phyloP scores from a whole-genome alignment of 768 basidiomycete species.

The Naganishia antarctica region DNA sequence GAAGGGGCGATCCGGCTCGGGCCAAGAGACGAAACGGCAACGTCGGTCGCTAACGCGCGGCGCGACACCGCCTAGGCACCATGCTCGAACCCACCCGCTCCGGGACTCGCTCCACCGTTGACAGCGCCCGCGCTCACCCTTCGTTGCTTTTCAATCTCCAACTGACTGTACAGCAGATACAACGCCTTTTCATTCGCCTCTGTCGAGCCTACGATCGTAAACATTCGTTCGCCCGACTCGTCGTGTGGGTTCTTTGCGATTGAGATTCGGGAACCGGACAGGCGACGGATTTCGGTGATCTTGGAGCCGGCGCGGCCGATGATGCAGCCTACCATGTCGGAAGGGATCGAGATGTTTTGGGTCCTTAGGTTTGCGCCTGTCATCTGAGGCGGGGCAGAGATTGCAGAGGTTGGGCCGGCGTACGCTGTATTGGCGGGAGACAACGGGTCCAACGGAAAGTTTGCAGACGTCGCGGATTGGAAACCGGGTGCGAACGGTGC shows the following conservation, averaged over 20 bases:
- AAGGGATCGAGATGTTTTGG: constrained; percentile 98
- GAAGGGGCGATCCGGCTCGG: not conserved
- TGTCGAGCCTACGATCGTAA: constrained; percentile 90
- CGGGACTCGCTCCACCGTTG: not conserved
- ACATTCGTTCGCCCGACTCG: constrained; percentile 98
- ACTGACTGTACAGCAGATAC: constrained; percentile 92
- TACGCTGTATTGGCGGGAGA: constrained; percentile 43
- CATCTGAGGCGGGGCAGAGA: constrained; percentile 15
- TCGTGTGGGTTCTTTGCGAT: constrained; percentile 99
- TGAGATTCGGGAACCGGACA: constrained; percentile 95
- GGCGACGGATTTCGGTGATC: constrained; percentile 97
- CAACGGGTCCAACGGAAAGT: constrained; percentile 43
- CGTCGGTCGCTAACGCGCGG: too few species aligned
- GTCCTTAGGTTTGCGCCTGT: constrained; percentile 75
- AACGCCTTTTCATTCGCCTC: constrained; percentile 97
- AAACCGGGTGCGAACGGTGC: constrained; percentile 8
- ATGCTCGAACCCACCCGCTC: constrained; percentile 11
- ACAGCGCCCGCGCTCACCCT: constrained; percentile 17
- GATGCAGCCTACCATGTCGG: constrained; percentile 84
- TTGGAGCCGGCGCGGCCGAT: constrained; percentile 88
- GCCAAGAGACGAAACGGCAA: too few species aligned
- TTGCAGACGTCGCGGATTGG: not conserved
- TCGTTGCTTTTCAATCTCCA: constrained; percentile 65
- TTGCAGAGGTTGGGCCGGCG: constrained; percentile 20
- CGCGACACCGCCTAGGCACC: not conserved